Base-by-base conservation (phyloP, 1,284 basidiomycete genomes). In the Ustanciosporium gigantosporum region DNA sequence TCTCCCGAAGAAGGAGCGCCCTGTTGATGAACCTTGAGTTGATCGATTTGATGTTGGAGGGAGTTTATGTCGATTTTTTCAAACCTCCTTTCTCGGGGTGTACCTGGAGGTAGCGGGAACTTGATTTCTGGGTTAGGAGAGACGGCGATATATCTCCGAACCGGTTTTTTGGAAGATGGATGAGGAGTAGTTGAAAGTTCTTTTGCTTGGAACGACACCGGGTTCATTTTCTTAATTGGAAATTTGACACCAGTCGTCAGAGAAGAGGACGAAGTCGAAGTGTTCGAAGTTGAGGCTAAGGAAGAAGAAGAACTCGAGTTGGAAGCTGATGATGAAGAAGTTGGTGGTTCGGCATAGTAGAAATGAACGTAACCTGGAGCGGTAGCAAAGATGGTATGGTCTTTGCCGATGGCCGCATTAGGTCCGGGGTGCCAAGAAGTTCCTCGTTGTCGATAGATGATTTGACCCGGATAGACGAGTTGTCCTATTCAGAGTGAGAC, bases 361-460 rank as follows among this genome's bases (percentile, higher is more conserved):
- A 71, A 77, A 31, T 66, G 66, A n/a, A 77, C 74, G 32, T 62
- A 75, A 29, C 76, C 76, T 0, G 74, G 65, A 17, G 60, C 60
- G 5, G 62, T 68, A 13, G 76, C 74, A 48, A 69, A 76, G 43
- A 76, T 62, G 36, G 76, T 76, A 59, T 77, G 76, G 34, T 77
- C 76, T 39, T 60, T 61, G 47, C 76, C 76, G 37, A 76, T 75
- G 16, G 41, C 46, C 15, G 70, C 73, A 31, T 77, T 72, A 31
- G 73, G 65, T 11, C 76, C 76, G 0, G 76, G 56, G 31, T 77
- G 74, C 74, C 74, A 77, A 19, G 61, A 57, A 9, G 76, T 76
- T 22, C 76, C 76, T 36, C 76, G 65, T 37, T 77, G 76, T 21
- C 76, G 61, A 40, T 64, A 52, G 57, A 77, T 64, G 52, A 77